These are phyloP conservation scores for Poteriospumella lacustris DNA, from an alignment of 108 stramenopile genomes.

Conservation along the genomic window DNA sequence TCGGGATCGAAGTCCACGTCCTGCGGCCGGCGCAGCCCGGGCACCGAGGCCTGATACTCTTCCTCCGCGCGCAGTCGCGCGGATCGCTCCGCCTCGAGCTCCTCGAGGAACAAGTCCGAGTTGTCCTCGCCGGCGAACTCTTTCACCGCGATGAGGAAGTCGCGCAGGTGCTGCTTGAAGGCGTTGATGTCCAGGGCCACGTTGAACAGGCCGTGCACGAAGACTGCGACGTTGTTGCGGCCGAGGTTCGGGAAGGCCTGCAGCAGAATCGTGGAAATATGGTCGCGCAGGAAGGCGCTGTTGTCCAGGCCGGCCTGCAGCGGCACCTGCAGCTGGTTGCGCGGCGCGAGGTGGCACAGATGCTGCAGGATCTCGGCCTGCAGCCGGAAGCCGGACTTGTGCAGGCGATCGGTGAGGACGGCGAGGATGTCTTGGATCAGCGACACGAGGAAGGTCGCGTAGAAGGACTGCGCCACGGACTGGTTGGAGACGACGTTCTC, in stretches of 20 bases:
- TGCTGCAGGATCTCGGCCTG: slow-evolving; percentile 89
- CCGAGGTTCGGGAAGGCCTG: slow-evolving; percentile 90
- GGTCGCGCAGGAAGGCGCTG: slow-evolving; percentile 76
- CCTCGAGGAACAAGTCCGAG: slow-evolving; percentile 83
- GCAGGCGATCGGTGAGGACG: slow-evolving; percentile 95
- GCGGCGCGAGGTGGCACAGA: slow-evolving; percentile 90
- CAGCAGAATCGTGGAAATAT: slow-evolving; percentile 78
- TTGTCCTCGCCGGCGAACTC: slow-evolving; percentile 96
- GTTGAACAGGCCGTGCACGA: slow-evolving; percentile 96
- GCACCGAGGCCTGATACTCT: slow-evolving; percentile 80
- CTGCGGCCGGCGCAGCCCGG: slow-evolving; percentile 89
- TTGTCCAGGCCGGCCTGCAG: slow-evolving; percentile 73
- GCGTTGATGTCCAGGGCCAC: slow-evolving; percentile 83
- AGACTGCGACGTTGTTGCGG: slow-evolving; percentile 72
- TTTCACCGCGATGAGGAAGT: slow-evolving; percentile 95
- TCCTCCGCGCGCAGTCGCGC: slow-evolving; percentile 61
- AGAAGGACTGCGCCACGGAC: slow-evolving; percentile 83
- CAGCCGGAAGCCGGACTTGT: slow-evolving; percentile 97
- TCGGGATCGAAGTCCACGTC: slow-evolving; percentile 46
- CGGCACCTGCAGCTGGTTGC: slow-evolving; percentile 85
- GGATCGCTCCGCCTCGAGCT: slow-evolving; percentile 65
- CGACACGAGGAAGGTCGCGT: slow-evolving; percentile 82
- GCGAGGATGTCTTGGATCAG: slow-evolving; percentile 96
- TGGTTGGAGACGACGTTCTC: slow-evolving; percentile 81
- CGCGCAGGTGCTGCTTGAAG: slow-evolving; percentile 95